Conservation (phyloP, 1,284 basidiomycete species). For the Cutaneotrichosporon mucoides region DNA sequence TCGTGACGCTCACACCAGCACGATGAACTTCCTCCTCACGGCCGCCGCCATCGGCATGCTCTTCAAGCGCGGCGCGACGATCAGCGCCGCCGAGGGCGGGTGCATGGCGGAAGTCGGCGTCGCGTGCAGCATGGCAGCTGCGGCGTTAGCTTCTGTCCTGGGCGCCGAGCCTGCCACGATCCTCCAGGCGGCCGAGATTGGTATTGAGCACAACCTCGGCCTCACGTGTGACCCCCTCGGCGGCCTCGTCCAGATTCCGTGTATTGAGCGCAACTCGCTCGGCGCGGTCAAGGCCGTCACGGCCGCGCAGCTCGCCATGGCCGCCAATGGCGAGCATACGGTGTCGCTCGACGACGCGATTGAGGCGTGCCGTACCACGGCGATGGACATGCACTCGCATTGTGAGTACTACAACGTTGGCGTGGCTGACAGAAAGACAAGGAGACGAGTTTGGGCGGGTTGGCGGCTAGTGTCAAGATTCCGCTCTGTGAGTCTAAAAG, state of each 20-base stretch:
- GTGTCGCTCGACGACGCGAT: conserved; percentile 80
- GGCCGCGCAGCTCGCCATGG: conserved; percentile 90
- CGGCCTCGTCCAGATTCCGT: conserved; percentile 80
- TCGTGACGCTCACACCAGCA: too few relatives aligned
- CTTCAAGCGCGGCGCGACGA: conserved; percentile 94
- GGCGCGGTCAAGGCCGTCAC: conserved; percentile 79
- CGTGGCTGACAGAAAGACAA: conserved; percentile 54
- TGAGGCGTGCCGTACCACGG: conserved; percentile 89
- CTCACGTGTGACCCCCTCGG: conserved; percentile 90
- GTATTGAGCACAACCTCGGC: conserved; percentile 79
- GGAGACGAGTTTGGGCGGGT: conserved; percentile 66
- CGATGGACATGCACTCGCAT: conserved; percentile 55
- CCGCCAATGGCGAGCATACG: conserved; percentile 66
- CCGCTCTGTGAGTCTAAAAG: conserved; percentile 58
- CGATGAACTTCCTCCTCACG: conserved; percentile 79
- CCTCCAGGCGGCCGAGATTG: conserved; percentile 84
- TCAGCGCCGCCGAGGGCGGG: conserved; percentile 88
- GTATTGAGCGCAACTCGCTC: conserved; percentile 62
- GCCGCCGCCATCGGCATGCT: conserved; percentile 90
- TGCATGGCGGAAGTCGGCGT: conserved; percentile 53
- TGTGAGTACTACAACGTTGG: conserved; percentile 22
- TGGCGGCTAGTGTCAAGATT: conserved; percentile 73
- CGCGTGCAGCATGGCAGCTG: conserved; percentile 55
- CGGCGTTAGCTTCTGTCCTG: conserved; percentile 89
- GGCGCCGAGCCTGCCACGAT: conserved; percentile 60